Percentiles rank a stretch among this genome's conserved stretches.
Conservation (phyloP, 148 eudicot genomes). For the Selenicereus undatus region DNA sequence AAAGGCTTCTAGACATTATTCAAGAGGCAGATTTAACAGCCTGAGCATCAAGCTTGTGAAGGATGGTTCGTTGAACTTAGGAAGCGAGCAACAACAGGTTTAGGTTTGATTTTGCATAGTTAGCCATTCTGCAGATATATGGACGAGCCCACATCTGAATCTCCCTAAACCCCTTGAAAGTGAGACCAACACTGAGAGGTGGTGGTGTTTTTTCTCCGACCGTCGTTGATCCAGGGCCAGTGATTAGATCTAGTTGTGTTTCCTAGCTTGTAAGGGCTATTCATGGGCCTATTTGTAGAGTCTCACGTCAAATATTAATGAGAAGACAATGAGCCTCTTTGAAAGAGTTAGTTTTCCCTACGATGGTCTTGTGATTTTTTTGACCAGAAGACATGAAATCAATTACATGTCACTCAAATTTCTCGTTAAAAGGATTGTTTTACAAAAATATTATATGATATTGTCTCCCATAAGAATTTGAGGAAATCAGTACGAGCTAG, state of each 20-base stretch:
- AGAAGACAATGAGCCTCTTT: not conserved
- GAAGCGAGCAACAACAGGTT: slow-evolving; percentile 42
- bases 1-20: slow-evolving; percentile 93
- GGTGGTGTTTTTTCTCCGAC: slow-evolving; percentile 28
- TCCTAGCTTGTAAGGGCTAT: slow-evolving; percentile 25
- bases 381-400: no score
- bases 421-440: no score
- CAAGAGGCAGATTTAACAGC: slow-evolving; percentile 92
- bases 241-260: slow-evolving; percentile 25
- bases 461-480: no score
- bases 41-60: slow-evolving; percentile 83
- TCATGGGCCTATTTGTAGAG: slow-evolving; percentile 25
- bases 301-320: slow-evolving; percentile 21
- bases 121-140: slow-evolving; percentile 37
- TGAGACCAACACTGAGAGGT: no score
- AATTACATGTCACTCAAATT: no score
- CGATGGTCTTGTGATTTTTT: no score
- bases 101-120: slow-evolving; percentile 23
- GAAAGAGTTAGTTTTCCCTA: no score
- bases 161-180: no score
- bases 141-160: no score
- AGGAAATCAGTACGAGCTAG: no score
- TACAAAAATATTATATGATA: no score
- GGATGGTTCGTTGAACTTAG: slow-evolving; percentile 78
- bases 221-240: slow-evolving; percentile 19